A percentile compares a stretch with the other conserved stretches of the same genome.
Evolutionary conservation across 305 asterid species (phyloP).

Genomic region (Rubia peregrina): DNA sequence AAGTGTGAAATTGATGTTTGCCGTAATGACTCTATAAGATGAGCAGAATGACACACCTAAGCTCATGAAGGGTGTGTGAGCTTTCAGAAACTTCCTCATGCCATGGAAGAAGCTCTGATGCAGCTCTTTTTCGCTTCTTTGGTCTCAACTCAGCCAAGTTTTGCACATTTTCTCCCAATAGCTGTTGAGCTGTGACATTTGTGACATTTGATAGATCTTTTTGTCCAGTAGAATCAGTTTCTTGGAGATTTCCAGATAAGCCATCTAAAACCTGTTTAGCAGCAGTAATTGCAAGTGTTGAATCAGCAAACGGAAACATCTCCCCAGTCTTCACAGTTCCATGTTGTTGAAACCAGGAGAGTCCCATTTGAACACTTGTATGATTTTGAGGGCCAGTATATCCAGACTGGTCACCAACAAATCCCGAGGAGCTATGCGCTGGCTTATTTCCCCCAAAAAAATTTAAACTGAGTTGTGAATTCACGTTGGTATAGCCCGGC

Average conservation of each 20-base stretch:
- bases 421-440: conserved; percentile 26
- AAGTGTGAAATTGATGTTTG: neutral
- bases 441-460: conserved; percentile 22
- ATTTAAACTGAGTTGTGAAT: conserved; percentile 18
- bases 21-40: neutral
- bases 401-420: conserved; percentile 23
- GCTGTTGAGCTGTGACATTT: conserved; percentile 23
- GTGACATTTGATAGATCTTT: conserved; percentile 28
- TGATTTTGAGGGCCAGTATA: conserved; percentile 23
- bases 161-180: conserved; percentile 25
- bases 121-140: conserved; percentile 47
- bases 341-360: conserved; percentile 44
- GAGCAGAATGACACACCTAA: conserved; percentile 37
- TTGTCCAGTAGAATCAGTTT: conserved; percentile 28
- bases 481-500: conserved; percentile 15
- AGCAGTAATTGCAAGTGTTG: conserved; percentile 20
- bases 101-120: conserved; percentile 50
- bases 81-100: conserved; percentile 42
- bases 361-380: conserved; percentile 40
- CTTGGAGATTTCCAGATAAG: conserved; percentile 27
- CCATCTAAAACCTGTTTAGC: conserved; percentile 26
- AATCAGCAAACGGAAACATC: conserved; percentile 25
- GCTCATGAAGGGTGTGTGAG: conserved; percentile 28
- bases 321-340: conserved; percentile 40
- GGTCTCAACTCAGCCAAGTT: conserved; percentile 31